Conservation (phyloP, 192 early-diverging fungal genomes). For the Kickxella alabastrina region DNA sequence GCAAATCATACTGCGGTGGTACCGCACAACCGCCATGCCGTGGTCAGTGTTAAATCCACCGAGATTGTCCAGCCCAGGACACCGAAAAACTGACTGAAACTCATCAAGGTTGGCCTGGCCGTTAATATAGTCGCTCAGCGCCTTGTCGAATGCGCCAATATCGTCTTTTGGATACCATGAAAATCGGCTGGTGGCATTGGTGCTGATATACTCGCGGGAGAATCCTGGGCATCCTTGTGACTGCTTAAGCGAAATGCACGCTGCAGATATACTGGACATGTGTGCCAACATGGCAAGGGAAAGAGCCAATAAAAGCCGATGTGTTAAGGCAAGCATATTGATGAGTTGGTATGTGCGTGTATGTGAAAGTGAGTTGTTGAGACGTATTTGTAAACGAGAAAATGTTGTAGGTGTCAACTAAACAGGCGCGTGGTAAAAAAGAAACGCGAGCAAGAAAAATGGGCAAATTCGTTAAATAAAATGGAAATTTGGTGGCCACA, state of each 20-base stretch:
- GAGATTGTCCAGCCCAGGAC: constrained; percentile 39
- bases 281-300: constrained; percentile 9
- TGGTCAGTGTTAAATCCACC: constrained; percentile 45
- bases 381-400: no score
- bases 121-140: constrained; percentile 45
- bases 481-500: no score
- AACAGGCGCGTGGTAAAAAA: no score
- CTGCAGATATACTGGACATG: neutral
- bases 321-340: neutral
- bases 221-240: constrained; percentile 51
- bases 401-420: no score
- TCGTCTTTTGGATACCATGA: constrained; percentile 47
- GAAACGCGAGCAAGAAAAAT: neutral
- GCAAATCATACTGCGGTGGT: constrained; percentile 50
- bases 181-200: constrained; percentile 42
- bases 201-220: constrained; percentile 39
- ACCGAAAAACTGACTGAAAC: constrained; percentile 51
- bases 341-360: no score
- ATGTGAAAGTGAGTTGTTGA: no score
- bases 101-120: constrained; percentile 42
- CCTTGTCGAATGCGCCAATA: constrained; percentile 42
- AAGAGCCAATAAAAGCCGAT: constrained; percentile 2
- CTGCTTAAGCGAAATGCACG: constrained; percentile 31
- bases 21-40: constrained; percentile 38
- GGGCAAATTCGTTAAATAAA: no score